These are phyloP conservation scores for Digitaria exilis DNA, from an alignment of 202 grass and related monocot genomes.

Conservation along the genomic window DNA sequence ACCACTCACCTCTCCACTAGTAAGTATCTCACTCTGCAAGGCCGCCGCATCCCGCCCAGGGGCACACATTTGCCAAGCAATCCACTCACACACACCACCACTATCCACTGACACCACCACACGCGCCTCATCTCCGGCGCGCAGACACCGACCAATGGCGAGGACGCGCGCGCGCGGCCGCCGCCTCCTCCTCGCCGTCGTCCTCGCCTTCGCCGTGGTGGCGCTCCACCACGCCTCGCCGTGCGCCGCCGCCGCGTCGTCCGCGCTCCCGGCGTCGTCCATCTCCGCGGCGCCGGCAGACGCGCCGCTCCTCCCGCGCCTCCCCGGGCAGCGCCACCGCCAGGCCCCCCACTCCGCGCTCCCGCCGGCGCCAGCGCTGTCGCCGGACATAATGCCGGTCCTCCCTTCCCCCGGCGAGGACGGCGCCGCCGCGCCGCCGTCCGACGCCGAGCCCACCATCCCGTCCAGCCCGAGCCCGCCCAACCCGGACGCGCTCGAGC, in stretches of 20 bases:
- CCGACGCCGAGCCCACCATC: slow-evolving; percentile 57
- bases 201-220: neutral
- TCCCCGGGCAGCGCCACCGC: slow-evolving; percentile 26
- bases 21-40: neutral
- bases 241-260: neutral
- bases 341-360: neutral
- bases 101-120: neutral
- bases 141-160: slow-evolving; percentile 35
- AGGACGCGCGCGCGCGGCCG: slow-evolving; percentile 22
- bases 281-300: slow-evolving; percentile 69
- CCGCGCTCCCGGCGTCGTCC: slow-evolving; percentile 44
- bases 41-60: neutral
- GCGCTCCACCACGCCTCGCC: slow-evolving; percentile 8
- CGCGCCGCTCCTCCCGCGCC: slow-evolving; percentile 42
- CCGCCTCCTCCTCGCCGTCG: slow-evolving; percentile 23
- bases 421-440: slow-evolving; percentile 28
- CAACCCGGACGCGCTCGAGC: slow-evolving; percentile 78
- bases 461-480: slow-evolving; percentile 83
- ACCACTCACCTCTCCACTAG: slow-evolving; percentile 15
- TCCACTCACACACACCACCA: neutral
- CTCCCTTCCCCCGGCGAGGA: slow-evolving; percentile 60
- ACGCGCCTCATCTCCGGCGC: neutral
- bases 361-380: slow-evolving; percentile 26
- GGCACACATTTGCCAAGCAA: neutral
- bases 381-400: slow-evolving; percentile 73